These are phyloP conservation scores for Schizosaccharomyces cryophilus DNA, from an alignment of 805 yeast genomes.

Conservation along the genomic window DNA sequence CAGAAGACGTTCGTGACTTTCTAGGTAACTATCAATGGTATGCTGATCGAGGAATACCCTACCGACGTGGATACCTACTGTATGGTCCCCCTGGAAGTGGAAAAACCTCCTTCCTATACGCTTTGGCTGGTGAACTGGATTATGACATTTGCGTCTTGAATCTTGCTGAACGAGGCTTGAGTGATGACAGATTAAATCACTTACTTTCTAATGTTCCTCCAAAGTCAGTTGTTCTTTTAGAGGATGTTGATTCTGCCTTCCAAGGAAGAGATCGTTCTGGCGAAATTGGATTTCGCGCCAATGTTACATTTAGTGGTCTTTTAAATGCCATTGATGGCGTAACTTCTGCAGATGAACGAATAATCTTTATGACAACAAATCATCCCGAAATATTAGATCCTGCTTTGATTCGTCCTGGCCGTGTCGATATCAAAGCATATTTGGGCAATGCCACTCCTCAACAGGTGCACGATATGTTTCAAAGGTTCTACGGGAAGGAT, in stretches of 20 bases:
- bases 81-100: conserved; percentile 98
- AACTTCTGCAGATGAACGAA: conserved; percentile 86
- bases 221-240: conserved; percentile 58
- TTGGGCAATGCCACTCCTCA: conserved; percentile 68
- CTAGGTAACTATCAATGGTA: conserved; percentile 70
- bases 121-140: conserved; percentile 86
- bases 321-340: conserved; percentile 91
- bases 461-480: conserved; percentile 65
- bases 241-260: conserved; percentile 93
- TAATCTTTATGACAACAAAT: conserved; percentile 94
- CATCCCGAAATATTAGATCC: conserved; percentile 88
- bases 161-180: conserved; percentile 67
- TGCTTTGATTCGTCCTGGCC: conserved; percentile 81
- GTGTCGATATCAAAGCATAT: conserved; percentile 64
- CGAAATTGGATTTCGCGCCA: conserved; percentile 51
- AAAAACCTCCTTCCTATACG: conserved; percentile 85
- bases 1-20: conserved; percentile 59
- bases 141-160: conserved; percentile 86
- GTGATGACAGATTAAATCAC: conserved; percentile 85
- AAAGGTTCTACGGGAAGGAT: conserved; percentile 44
- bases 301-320: conserved; percentile 86
- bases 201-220: conserved; percentile 91
- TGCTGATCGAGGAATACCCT: conserved; percentile 88
- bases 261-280: conserved; percentile 44
- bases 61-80: conserved; percentile 74